These are phyloP conservation scores for Corymbia citriodora DNA, from an alignment of 441 rosid genomes.

Conservation along the genomic window DNA sequence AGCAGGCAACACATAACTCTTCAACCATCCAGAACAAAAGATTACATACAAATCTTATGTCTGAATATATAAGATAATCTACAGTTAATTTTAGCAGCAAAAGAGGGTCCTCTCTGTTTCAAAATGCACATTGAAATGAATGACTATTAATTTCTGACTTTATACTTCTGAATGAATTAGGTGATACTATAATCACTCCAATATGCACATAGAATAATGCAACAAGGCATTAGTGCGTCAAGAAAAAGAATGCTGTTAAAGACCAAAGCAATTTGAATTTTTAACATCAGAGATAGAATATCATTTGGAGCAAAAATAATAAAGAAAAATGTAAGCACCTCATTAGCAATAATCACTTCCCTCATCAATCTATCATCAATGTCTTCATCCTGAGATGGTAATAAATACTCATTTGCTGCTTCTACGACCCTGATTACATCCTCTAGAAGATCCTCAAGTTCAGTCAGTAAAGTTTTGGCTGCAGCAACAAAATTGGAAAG, in stretches of 20 bases:
- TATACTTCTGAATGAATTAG: not conserved
- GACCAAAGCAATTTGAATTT: not conserved
- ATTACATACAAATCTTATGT: not conserved
- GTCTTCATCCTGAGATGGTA: conserved; percentile 20
- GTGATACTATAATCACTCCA: not conserved
- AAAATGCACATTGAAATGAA: not conserved
- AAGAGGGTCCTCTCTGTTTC: not conserved
- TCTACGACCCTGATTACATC: conserved; percentile 33
- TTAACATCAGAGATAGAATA: not conserved
- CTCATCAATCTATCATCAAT: conserved; percentile 14
- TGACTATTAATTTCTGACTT: not conserved
- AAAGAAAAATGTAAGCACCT: not conserved
- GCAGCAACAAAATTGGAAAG: conserved; percentile 12
- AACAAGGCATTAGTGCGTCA: not conserved
- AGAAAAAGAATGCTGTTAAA: not conserved
- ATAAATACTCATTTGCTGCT: conserved; percentile 22
- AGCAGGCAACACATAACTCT: not conserved
- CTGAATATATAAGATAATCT: not conserved
- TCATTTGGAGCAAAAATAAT: not conserved
- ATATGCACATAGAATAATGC: not conserved
- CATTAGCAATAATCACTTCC: conserved; percentile 22
- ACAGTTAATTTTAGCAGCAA: not conserved
- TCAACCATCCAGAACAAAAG: not conserved
- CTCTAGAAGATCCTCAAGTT: conserved; percentile 40
- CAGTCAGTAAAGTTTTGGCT: conserved; percentile 50